A percentile compares a stretch with the other conserved stretches of the same genome.
phyloP scores from a whole-genome alignment of 495 filamentous ascomycete genomes.

The Rusavskia elegans region DNA sequence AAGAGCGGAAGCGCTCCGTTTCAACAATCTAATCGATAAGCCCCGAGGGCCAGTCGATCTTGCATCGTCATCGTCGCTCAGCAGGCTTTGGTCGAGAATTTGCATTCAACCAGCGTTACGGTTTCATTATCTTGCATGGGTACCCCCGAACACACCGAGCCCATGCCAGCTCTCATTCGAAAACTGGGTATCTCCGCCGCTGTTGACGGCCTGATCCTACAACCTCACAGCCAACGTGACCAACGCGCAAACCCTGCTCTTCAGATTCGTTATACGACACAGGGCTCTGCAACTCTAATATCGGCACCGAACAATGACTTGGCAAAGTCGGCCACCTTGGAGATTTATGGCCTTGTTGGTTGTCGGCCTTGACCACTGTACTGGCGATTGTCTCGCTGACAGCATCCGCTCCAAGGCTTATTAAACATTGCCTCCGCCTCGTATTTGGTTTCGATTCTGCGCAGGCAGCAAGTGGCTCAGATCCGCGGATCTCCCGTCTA shows the following conservation, averaged over 20 bases:
- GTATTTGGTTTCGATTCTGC: constrained; percentile 71
- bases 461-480: constrained; percentile 74
- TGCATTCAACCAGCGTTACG: too few relatives aligned
- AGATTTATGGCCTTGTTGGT: constrained; percentile 81
- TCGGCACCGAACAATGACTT: background rate
- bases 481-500: constrained; percentile 72
- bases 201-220: constrained; percentile 72
- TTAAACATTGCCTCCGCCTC: constrained; percentile 55
- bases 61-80: too few relatives aligned
- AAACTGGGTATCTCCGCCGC: constrained; percentile 71
- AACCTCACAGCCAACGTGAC: constrained; percentile 42
- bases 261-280: constrained; percentile 61
- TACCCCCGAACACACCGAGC: background rate
- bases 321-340: constrained; percentile 27
- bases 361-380: constrained; percentile 12
- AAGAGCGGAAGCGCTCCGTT: too few relatives aligned
- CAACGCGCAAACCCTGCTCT: constrained; percentile 27
- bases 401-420: constrained; percentile 34
- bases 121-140: background rate
- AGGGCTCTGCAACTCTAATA: constrained; percentile 31
- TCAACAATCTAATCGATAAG: too few relatives aligned
- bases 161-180: constrained; percentile 60
- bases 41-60: too few relatives aligned
- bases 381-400: constrained; percentile 3
- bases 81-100: too few relatives aligned